These are phyloP conservation scores for Chionographis japonica DNA, from an alignment of 106 monocot genomes.

Conservation along the genomic window DNA sequence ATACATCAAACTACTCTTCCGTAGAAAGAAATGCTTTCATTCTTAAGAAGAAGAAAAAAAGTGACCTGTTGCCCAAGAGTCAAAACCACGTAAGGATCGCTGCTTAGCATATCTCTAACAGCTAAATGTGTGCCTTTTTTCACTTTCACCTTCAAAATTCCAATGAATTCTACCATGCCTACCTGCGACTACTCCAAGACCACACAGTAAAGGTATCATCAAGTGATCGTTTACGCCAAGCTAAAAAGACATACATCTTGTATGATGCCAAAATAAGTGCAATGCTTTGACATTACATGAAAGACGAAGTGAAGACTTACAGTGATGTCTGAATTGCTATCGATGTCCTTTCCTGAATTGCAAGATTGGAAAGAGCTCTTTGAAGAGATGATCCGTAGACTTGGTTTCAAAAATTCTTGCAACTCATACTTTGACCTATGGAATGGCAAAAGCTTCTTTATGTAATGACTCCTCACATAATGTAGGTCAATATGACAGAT, in stretches of 20 bases:
- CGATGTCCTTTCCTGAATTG: slow-evolving; percentile 34
- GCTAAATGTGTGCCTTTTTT: slow-evolving; percentile 63
- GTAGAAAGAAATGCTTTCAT: neutral
- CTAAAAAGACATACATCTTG: too few relatives aligned
- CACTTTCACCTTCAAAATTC: slow-evolving; percentile 72
- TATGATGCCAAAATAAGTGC: too few relatives aligned
- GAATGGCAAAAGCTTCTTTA: neutral
- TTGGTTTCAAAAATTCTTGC: slow-evolving; percentile 91
- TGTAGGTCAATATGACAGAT: neutral
- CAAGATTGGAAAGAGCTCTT: slow-evolving; percentile 39
- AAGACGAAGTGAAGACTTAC: slow-evolving; percentile 20
- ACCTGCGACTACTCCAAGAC: slow-evolving; percentile 25
- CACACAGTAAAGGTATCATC: neutral
- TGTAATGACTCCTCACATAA: slow-evolving; percentile 3
- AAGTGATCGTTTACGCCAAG: too few relatives aligned
- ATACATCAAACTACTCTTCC: neutral
- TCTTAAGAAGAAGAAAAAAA: neutral
- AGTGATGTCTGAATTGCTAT: slow-evolving; percentile 28
- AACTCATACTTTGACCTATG: slow-evolving; percentile 78
- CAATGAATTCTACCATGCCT: slow-evolving; percentile 57
- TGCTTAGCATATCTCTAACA: slow-evolving; percentile 65
- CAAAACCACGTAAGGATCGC: slow-evolving; percentile 83
- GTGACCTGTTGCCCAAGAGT: slow-evolving; percentile 61
- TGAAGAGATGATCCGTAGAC: slow-evolving; percentile 71
- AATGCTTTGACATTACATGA: too few relatives aligned